Conservation (phyloP, 108 stramenopile species). For the Skeletonema grethae region DNA sequence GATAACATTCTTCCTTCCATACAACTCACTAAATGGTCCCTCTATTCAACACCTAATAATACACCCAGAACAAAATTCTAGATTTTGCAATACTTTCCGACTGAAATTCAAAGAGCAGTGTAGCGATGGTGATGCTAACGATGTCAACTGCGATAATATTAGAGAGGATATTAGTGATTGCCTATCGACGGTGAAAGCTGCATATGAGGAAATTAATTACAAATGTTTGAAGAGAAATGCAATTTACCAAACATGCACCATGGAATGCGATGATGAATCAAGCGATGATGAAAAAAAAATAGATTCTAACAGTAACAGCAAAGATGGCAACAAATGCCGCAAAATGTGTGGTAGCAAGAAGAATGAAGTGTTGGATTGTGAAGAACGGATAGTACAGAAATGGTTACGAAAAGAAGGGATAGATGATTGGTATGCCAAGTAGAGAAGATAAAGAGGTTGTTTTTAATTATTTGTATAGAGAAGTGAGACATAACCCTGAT, state of each 20-base stretch:
- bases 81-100: constrained; percentile 1
- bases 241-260: neutral
- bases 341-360: neutral
- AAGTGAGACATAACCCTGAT: no score
- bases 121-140: neutral
- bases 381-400: constrained; percentile 1
- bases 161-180: constrained; percentile 3
- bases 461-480: neutral
- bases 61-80: neutral
- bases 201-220: constrained; percentile 3
- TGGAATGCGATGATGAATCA: neutral
- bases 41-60: neutral
- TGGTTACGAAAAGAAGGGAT: constrained; percentile 1
- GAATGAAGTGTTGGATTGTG: constrained; percentile 4
- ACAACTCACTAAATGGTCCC: neutral
- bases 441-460: neutral
- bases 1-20: neutral
- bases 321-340: neutral
- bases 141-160: neutral
- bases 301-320: constrained; percentile 1
- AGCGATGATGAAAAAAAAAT: neutral
- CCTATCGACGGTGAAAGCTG: neutral
- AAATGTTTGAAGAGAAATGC: constrained; percentile 1
- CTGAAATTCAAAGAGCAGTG: constrained; percentile 5
- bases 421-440: neutral